Base-by-base conservation (phyloP, 2,329 filamentous ascomycete genomes). In the Stromatinia cepivora region DNA sequence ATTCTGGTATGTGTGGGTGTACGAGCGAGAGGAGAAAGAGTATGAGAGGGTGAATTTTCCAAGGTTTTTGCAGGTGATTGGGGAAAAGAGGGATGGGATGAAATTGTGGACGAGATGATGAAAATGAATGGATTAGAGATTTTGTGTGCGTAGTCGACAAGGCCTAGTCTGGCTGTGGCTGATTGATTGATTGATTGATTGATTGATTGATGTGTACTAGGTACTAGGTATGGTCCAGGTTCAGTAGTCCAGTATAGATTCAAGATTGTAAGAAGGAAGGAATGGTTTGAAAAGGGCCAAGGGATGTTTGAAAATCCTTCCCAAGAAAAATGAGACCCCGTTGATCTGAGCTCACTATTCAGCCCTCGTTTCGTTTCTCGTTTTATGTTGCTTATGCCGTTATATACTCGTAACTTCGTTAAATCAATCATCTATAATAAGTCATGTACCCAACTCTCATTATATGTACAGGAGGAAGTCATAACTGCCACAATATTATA, bases 1-100 rank as follows among this genome's bases (percentile, higher is more conserved):
- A n/a, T 42, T 54, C 34, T 67, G 53, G 39, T 59, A 36, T 67
- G 65, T 31, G 45, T 46, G 42, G 15, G 42, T 17, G 58, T 8
- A 34, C 20, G 36, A 46, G 58, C 28, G 42, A 62, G 58, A 48
- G 59, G 45, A 62, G 59, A 22, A 36, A n/a, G 58, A 31, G 22
- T 36, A 62, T 9, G 28, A 25, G 28, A n/a, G 45, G 20, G 20
- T 17, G 28, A 62, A 50, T 36, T 36, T 15, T 34, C 42, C 42
- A 9, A 34, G 25, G 25, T 4, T 28, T 42, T 28, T 45, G 36
- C n/a, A 20, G 56, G 25, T 58, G 20, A 58, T 34, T 17, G 28
- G 52, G 50, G 50, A 53, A 53, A 53, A 22, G 28, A 39, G 56
- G 36, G 56, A 58, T 58, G 56, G n/a, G 36, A 36, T 36, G 31